Percentiles rank a stretch among this genome's conserved stretches.
These are phyloP conservation scores for Botrytis hyacinthi DNA, from an alignment of 2,329 filamentous ascomycete species.

Conservation along the genomic window DNA sequence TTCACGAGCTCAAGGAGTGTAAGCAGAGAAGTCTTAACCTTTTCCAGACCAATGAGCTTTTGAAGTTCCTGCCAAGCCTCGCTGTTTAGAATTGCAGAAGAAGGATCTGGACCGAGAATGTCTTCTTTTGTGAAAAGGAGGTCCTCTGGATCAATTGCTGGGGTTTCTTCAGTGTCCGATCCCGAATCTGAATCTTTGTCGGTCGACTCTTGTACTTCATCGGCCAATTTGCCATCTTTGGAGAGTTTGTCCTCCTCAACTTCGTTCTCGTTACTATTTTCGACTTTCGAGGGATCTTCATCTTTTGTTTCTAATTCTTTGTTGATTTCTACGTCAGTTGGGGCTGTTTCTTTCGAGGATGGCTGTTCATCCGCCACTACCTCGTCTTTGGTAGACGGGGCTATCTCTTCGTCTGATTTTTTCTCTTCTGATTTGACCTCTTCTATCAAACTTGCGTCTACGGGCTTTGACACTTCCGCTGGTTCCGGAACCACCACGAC, in stretches of 20 bases:
- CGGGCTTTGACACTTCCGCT: neutral
- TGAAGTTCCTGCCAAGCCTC: slow-evolving; percentile 58
- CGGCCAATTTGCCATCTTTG: neutral
- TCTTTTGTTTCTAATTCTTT: neutral
- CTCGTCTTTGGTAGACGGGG: neutral
- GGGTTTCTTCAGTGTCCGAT: neutral
- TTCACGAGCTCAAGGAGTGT: slow-evolving; percentile 55
- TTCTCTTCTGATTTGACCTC: neutral
- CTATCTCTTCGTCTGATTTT: neutral
- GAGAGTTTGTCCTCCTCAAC: neutral
- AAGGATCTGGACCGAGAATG: slow-evolving; percentile 66
- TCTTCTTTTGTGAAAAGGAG: slow-evolving; percentile 60
- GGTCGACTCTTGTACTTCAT: neutral
- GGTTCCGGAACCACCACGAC: neutral
- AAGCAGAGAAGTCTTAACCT: slow-evolving; percentile 54
- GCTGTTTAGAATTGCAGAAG: slow-evolving; percentile 48
- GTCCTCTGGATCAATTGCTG: neutral
- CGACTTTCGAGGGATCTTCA: neutral
- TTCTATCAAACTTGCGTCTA: neutral
- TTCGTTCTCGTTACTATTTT: neutral
- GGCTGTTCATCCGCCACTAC: neutral
- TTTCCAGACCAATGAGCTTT: slow-evolving; percentile 53
- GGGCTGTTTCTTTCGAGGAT: neutral
- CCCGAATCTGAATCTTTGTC: neutral
- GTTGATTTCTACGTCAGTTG: neutral